Evolutionary conservation across 108 stramenopile genomes (phyloP), one percentile per base, ranked within the genome.

Genomic region (Discostella pseudostelligera): DNA sequence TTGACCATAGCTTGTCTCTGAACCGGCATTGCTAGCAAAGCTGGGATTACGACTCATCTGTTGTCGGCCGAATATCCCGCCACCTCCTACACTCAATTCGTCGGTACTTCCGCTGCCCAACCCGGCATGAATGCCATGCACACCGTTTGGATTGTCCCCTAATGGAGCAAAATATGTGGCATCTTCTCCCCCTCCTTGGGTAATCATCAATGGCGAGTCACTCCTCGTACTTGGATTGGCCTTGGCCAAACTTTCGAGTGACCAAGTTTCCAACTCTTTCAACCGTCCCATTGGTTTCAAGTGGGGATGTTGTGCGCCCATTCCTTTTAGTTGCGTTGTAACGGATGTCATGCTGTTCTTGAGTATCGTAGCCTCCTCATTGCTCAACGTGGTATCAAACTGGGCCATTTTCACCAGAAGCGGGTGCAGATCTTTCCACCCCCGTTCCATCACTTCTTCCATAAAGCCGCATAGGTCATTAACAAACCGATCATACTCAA

Each of bases 371-470:
- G 86, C 74, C 73, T 87, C 86, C 45, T 92, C 90, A 12, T 43
- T 59, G 39, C 69, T 80, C 22, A 87, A 32, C 0, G 87, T 88
- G 28, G 81, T 68, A 53, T 92, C 90, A 40, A 92, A 92, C 58
- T 92, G 90, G 0, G 83, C 65, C 55, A 85, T 65, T 63, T 92
- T 92, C 50, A 92, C 72, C 70, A 92, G 54, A 37, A 92, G 43
- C 0, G 90, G 90, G 62, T 92, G 87, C 62, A 92, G 59, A 62
- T 92, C 90, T 54, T 85, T 74, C 90, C 90, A 92, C 12, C 81
- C 83, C 10, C 90, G 74, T 7, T 87, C 84, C 56, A 86, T 84
- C 16, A 88, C 76, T 76, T 92, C 90, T 24, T 88, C 87, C 75
- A 92, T 84, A 20, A 87, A 62, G 10, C 83, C 68, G 48, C 86